Base-by-base conservation (phyloP, 1,139 yeast genomes). In the Yamadazyma mexicana region DNA sequence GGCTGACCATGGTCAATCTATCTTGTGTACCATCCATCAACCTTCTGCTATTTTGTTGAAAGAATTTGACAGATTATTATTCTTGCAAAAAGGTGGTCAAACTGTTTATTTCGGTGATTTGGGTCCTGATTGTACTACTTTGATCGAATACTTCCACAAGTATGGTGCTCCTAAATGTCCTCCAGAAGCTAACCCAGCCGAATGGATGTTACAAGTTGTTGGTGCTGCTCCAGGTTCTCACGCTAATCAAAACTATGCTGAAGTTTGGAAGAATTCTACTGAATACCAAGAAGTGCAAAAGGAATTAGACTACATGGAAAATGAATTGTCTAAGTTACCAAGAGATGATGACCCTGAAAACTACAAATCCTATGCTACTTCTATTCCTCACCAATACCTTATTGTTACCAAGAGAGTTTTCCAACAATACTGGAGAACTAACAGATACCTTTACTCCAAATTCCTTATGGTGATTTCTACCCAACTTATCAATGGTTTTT, bases 1-100 rank as follows among this genome's bases (percentile, higher is more conserved):
- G 42, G 87, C 92, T 18, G 74, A 95, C 95, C 29, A 95, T 87
- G 63, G 92, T 95, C 37, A 81, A 87, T 56, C 65, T 85, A 57
- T 85, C 94, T n/a, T 20, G 22, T 20, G 22, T 20, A 20, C 22
- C 8, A 85, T 85, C 49, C 92, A 85, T 60, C 94, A 85, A 61
- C 94, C 94, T 45, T 83, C 91, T 4, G 91, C 92, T 33, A 69
- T 83, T 45, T 65, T 85, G 55, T 72, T 85, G 63, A 81, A 83
- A 56, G 88, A 83, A 51, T 87, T 87, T 55, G 95, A 86, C 54
- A 77, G 94, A 47, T 66, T 86, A 45, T 65, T 86, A 47, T 85
- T 86, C 59, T 86, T 56, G 86, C 83, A 44, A 73, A 66, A 20
- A 20, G 22, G 22, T 45, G 95, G 94, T 52, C 64, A 75, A 53